Base-by-base conservation (phyloP, 2,329 filamentous ascomycete species). In the Colletotrichum viniferum region DNA sequence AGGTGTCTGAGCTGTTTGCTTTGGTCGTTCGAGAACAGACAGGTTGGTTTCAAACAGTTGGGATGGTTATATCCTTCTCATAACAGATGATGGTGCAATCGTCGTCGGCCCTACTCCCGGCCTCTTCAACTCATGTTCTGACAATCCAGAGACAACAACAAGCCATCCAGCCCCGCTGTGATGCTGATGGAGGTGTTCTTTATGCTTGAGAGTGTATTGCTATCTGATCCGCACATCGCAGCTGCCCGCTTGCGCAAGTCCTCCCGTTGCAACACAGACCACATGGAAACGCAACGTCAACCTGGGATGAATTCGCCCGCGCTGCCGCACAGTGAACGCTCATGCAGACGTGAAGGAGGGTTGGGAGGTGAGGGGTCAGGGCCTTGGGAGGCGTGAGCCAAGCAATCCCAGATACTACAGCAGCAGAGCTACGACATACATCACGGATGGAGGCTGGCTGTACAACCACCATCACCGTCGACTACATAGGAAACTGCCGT, bases 191-290 rank as follows among this genome's bases (percentile, higher is more conserved):
- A 60, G 63, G 38, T 58, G 73, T 75, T 73, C 69, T 75, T 73
- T 69, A 75, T 69, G 73, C 43, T 64, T n/a, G 56, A 52, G n/a
- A 60, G 34, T 58, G 63, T 63, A 73, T n/a, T 28, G 26, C 69
- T 52, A 73, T 75, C 73, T 48, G 73, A 72, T 67, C 62, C 21
- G 69, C 63, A 34, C 58, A 63, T 60, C 64, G 69, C 69, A 75
- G 69, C 63, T 52, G 56, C 30, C 38, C 34, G 48, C 63, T 52
- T 73, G 43, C 58, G 63, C 69, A 74, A 67, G 69, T 52, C 32
- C 48, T 74, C 43, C 69, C 34, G 24, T 24, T 38, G 60, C 52
- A 71, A 66, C 32, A 68, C 69, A 30, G 63, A 32, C 43, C 62
- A 48, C 62, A 73, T 21, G 13, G 21, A 7, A 58, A 14, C 52